phyloP scores from a whole-genome alignment of 2,329 filamentous ascomycete genomes.

The Alternaria tenuissima region DNA sequence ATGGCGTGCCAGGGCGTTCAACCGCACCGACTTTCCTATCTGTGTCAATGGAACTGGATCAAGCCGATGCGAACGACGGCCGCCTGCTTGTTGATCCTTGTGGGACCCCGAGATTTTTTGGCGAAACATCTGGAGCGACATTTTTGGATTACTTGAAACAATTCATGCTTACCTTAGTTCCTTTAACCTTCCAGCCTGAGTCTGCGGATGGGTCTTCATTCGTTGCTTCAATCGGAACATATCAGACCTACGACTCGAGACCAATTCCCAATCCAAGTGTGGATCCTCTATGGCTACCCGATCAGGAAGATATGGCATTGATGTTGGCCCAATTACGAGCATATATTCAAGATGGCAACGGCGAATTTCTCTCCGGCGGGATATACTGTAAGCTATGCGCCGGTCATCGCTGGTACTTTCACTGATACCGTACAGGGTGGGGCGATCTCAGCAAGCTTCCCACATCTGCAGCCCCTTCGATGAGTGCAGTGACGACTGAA shows the following conservation, averaged over 20 bases:
- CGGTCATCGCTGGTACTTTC: background rate
- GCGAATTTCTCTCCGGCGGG: constrained; percentile 31
- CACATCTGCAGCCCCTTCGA: constrained; percentile 15
- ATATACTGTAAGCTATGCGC: constrained; percentile 27
- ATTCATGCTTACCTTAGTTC: constrained; percentile 36
- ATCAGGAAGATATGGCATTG: constrained; percentile 25
- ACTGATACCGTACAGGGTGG: constrained; percentile 23
- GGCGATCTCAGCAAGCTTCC: constrained; percentile 31
- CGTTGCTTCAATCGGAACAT: constrained; percentile 31
- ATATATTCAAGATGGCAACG: constrained; percentile 38
- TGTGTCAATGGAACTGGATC: constrained; percentile 13
- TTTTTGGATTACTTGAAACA: constrained; percentile 38
- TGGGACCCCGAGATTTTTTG: constrained; percentile 29
- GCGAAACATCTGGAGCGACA: constrained; percentile 37
- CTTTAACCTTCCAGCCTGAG: constrained; percentile 25
- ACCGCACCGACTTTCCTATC: constrained; percentile 18
- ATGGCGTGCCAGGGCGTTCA: constrained; percentile 13
- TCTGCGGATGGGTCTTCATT: constrained; percentile 31
- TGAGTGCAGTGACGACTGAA: constrained; percentile 27
- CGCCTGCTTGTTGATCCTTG: constrained; percentile 31
- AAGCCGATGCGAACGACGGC: constrained; percentile 18
- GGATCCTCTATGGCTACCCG: constrained; percentile 38
- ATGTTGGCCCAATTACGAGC: constrained; percentile 34
- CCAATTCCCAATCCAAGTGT: constrained; percentile 36
- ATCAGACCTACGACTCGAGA: constrained; percentile 41